A percentile compares a stretch with the other conserved stretches of the same genome.
phyloP scores from a whole-genome alignment of 169 alveolate genomes.

The Eimeria tenella region DNA sequence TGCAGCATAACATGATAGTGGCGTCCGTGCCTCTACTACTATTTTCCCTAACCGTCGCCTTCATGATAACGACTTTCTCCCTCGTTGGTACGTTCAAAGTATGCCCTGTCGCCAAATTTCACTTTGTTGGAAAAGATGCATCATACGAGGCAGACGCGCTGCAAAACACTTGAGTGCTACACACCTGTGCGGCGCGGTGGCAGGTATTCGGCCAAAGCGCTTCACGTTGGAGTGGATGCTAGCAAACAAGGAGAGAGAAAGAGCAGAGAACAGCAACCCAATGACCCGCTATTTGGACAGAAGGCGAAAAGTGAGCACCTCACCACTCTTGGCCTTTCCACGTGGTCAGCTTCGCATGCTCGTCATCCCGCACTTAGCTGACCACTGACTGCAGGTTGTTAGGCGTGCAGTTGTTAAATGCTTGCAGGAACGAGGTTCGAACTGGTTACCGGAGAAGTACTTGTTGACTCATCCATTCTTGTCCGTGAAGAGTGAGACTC shows the following conservation, averaged over 20 bases:
- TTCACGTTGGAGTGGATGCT: constrained; percentile 92
- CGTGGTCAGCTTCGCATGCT: too few species aligned
- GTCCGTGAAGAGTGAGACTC: constrained; percentile 13
- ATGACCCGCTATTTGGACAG: constrained; percentile 90
- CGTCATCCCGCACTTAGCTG: too few species aligned
- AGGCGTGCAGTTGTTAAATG: not conserved
- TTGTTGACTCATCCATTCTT: constrained; percentile 90
- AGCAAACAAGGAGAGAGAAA: constrained; percentile 91
- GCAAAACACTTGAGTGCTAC: not conserved
- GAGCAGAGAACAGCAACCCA: constrained; percentile 93
- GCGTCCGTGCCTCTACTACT: constrained; percentile 85
- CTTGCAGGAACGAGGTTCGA: constrained; percentile 91
- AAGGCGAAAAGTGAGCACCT: constrained; percentile 84
- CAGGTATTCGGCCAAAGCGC: constrained; percentile 92
- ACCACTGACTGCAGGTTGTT: too few species aligned
- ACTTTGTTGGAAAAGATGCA: too few species aligned
- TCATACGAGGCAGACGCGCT: too few species aligned
- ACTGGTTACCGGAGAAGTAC: constrained; percentile 90
- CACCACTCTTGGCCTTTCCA: too few species aligned
- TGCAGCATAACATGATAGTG: constrained; percentile 75
- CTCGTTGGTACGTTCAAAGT: constrained; percentile 81
- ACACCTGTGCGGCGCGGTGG: not conserved
- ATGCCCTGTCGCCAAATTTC: too few species aligned
- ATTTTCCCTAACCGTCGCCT: constrained; percentile 85
- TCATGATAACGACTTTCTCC: constrained; percentile 86